Base-by-base conservation (phyloP, 2,329 filamentous ascomycete genomes). In the Orbilia quercus region DNA sequence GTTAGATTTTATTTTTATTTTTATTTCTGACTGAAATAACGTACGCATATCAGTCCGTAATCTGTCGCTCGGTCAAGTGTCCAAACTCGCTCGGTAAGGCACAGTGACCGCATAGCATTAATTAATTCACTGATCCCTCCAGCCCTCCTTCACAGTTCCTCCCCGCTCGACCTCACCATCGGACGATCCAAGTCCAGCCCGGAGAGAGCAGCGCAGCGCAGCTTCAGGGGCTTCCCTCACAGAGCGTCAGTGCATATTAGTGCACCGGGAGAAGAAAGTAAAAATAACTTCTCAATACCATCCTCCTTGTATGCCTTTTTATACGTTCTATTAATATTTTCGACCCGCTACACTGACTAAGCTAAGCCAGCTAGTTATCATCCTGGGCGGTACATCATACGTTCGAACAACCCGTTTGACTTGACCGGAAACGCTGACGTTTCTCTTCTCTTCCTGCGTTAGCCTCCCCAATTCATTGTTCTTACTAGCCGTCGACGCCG, bases 371-470 rank as follows among this genome's bases (percentile, higher is more conserved):
- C 47, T 42, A 31, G 16, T 31, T 22, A 36, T 65, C 7, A 25
- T 40, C 54, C 34, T 42, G 42, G 51, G 31, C 51, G 62, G 62
- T 57, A 65, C 40, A 42, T 57, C 50, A 65, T 48, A 65, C 42
- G 44, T 38, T 31, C 9, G 25, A 25, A 38, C 14, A 28, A 23
- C 28, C 42, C 48, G 36, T 34, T 45, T 14, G 25, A 40, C 54
- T 69, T 47, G 47, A 31, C 28, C 9, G 28, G 47, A 60, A 54
- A 67, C 63, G 63, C 63, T 59, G 63, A 67, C 63, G 63, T 67
- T 69, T 50, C 45, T 60, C 38, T 44, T 38, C 54, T 50, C 44
- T 44, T 48, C 44, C 31, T 25, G 31, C 47, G 20, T 48, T 31
- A 12, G 12, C 18, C n/a, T 22, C 50, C 6, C 42, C 42, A 22